Conservation (phyloP, 192 early-diverging fungal genomes). For the Gigaspora rosea region DNA sequence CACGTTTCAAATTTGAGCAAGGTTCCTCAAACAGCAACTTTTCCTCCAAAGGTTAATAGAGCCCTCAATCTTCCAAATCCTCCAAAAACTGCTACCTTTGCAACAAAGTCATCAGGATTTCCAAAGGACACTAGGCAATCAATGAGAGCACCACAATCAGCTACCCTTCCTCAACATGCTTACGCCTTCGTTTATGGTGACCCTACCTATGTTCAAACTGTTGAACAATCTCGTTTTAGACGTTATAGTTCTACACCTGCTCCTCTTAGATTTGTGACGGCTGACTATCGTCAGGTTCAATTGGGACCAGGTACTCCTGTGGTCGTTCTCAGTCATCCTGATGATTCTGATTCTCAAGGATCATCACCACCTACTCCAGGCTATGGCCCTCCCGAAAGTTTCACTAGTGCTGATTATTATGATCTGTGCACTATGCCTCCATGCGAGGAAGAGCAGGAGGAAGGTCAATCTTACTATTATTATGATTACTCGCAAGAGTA, state of each 20-base stretch:
- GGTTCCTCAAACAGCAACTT: constrained; percentile 33
- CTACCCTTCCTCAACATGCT: background rate
- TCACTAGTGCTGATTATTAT: constrained; percentile 10
- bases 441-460: constrained; percentile 28
- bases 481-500: constrained; percentile 30
- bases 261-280: constrained; percentile 11
- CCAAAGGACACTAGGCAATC: constrained; percentile 20
- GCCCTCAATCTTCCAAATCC: constrained; percentile 28
- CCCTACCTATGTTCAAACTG: constrained; percentile 16
- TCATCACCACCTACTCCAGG: constrained; percentile 33
- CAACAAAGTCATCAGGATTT: constrained; percentile 16
- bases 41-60: constrained; percentile 33
- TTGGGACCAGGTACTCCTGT: constrained; percentile 25
- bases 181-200: constrained; percentile 18
- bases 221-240: constrained; percentile 2
- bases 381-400: constrained; percentile 15
- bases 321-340: constrained; percentile 33
- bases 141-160: constrained; percentile 10
- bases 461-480: constrained; percentile 26
- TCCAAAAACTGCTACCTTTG: constrained; percentile 30
- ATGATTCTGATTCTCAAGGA: constrained; percentile 34
- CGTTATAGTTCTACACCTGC: constrained; percentile 20
- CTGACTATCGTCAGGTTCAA: constrained; percentile 32
- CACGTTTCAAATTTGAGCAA: constrained; percentile 17
- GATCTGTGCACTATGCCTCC: constrained; percentile 1